Base-by-base conservation (phyloP, 1,284 basidiomycete species). In the Ganoderma boninense region DNA sequence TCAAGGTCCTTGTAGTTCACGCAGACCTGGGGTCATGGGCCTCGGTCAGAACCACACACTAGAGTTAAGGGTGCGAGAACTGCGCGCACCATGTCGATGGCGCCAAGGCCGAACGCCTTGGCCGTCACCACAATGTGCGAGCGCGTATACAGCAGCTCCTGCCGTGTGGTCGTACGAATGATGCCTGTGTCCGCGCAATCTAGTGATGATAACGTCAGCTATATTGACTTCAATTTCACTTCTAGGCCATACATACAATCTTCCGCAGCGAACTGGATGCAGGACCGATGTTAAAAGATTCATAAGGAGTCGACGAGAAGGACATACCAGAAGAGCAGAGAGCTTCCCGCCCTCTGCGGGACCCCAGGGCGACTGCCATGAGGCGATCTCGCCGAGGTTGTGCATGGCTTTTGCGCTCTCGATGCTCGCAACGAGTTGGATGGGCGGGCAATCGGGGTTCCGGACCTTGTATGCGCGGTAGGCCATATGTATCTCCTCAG, bases 141-240 rank as follows among this genome's bases (percentile, higher is more conserved):
- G n/a, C 97, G 90, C 3, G 96, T 93, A 76, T 91, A 96, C 7
- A 97, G 87, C 26, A 99, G 83, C 77, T 97, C 96, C 63, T 84
- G 84, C 26, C 94, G 88, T 11, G 90, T 88, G 1, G 84, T 78
- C 1, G 96, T 94, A n/a, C 97, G 91, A 43, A 92, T 86, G 70
- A 98, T 92, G 1, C 90, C 91, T 0, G 96, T 95, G 75, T 96
- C 92, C 0, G 97, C 96, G 78, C 97, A 94, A 77, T 91, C 92
- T 94, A 5, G 76, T n/a, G 42, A 43, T 23, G 57, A 40, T 10
- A 13, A 26, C 32, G 32, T 71, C 38, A 65, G 44, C 16, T 6
- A 7, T 4, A 7, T 29, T 20, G 29, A 35, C 54, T 23, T 8
- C 42, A 7, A 2, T 2, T 6, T 5, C 2, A 20, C 4, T 18